Base-by-base conservation (phyloP, 2,329 filamentous ascomycete genomes). In the Alternaria sp. region DNA sequence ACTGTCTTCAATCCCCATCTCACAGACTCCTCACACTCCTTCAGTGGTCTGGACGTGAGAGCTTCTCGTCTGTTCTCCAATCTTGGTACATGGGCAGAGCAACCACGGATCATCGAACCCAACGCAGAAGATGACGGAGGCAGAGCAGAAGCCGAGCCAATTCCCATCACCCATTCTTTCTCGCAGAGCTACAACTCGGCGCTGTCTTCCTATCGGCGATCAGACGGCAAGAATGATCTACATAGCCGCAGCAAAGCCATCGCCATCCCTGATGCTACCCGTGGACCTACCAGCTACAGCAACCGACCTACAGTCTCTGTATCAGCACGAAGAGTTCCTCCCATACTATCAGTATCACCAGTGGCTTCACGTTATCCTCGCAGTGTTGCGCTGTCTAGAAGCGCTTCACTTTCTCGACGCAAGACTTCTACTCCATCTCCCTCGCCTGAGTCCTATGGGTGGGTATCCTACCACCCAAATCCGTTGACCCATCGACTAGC, bases 381-480 rank as follows among this genome's bases (percentile, higher is more conserved):
- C 33, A 68, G 65, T 44, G 54, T 39, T 23, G 55, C 67, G 7
- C 58, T 73, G 3, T 72, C 73, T 3, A 65, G 71, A 39, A 72
- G 68, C 41, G 63, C 61, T 23, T 75, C 74, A 8, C 65, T 68
- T 9, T 63, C 65, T 48, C 69, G 68, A 9, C 66, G 69, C 44
- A 71, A 65, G 36, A 21, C 54, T 14, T 54, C 62, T 6, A 70
- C 71, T 6, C 66, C 73, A 14, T 74, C 74, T 3, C 71, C 70
- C 3, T 72, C 66, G n/a, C 66, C 67, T 6, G 68, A 72, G 2
- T 69, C 65, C n/a, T 63, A 73, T 14, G 71, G 69, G 10, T 78
- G 74, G 72, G 72, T 78, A 3, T 68, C 72, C 1, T 78, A 77
- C 53, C 69, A 74, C 28, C 72, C 72, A 33, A 70, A 77, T 48